These are phyloP conservation scores for Bryum argenteum DNA, from an alignment of 225 moss, liverwort and hornwort genomes.

Conservation along the genomic window DNA sequence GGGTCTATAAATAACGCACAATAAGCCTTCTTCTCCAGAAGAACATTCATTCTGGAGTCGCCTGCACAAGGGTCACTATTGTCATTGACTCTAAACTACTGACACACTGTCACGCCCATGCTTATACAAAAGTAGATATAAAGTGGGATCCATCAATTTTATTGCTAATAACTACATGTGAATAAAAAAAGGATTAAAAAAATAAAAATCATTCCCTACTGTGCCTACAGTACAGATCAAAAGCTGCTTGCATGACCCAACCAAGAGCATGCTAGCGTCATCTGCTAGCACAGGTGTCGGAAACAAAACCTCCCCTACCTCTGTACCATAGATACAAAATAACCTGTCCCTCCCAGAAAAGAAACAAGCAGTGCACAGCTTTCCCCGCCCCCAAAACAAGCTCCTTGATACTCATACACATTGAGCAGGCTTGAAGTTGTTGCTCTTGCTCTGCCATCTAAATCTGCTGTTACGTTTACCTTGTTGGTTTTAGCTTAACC, in stretches of 20 bases:
- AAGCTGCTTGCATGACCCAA: conserved; percentile 51
- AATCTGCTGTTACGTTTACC: conserved; percentile 17
- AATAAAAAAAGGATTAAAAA: conserved; percentile 21
- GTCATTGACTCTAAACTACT: too few species aligned
- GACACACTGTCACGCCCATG: conserved; percentile 24
- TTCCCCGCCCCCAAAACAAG: conserved; percentile 33
- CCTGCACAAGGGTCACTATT: too few species aligned
- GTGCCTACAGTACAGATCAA: conserved; percentile 57
- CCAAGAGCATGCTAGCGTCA: conserved; percentile 34
- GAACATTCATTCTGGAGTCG: too few species aligned
- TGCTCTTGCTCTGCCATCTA: conserved; percentile 40
- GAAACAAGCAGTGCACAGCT: conserved; percentile 49
- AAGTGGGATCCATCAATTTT: conserved; percentile 47
- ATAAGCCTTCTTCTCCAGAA: too few species aligned
- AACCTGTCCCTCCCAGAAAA: conserved; percentile 44
- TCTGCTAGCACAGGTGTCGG: conserved; percentile 45
- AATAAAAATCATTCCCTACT: conserved; percentile 36
- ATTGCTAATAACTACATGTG: conserved; percentile 62
- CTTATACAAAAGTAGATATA: conserved; percentile 42
- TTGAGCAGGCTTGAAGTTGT: conserved; percentile 38
- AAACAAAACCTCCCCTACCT: conserved; percentile 47
- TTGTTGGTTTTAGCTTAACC: conserved; percentile 39
- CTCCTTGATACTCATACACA: conserved; percentile 53
- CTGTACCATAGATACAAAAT: conserved; percentile 59
- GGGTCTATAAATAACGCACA: too few species aligned